Base-by-base conservation (phyloP, 306 rosid species). In the Purshia tridentata region DNA sequence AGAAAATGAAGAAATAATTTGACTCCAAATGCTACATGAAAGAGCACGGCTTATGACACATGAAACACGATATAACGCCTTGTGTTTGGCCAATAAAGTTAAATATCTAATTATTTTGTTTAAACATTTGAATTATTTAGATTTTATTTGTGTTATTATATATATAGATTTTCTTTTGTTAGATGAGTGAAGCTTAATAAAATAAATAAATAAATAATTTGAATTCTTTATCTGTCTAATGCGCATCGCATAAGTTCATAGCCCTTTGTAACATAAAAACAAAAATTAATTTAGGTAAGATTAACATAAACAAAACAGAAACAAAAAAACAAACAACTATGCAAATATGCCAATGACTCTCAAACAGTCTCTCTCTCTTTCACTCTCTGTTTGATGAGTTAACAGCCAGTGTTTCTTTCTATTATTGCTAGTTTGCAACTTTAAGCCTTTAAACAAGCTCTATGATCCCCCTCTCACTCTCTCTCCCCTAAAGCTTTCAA, bases 401-500 rank as follows among this genome's bases (percentile, higher is more conserved):
- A 7, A n/a, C 45, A 44, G 12, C 44, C 64, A 58, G 44, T 58
- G 76, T 23, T 44, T 18, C 70, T 50, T 73, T 50, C 70, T 53
- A 47, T 64, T 69, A 71, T 53, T 70, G 69, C 68, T 48, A 35
- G 37, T 58, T 57, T 41, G 10, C 12, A 52, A 22, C 23, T 19
- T 10, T 40, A 47, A 29, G 35, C 35, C 35, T 29, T 29, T 3
- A 29, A 29, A 57, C 4, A 61, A 20, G 4, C 22, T 11, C 81
- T 2, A 1, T 51, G 45, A 48, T 37, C n/a, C n/a, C 37, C 69
- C 42, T 63, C 9, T 20, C 37, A 12, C 71, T 20, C 9, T 49
- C 61, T 58, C 19, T 14, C 57, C 68, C 35, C 9, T 23, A 45
- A 70, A 53, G 64, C 64, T 13, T 58, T 55, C 15, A 55, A 55